These are phyloP conservation scores for Acidomyces sp. DNA, from an alignment of 495 filamentous ascomycete genomes.

Conservation along the genomic window DNA sequence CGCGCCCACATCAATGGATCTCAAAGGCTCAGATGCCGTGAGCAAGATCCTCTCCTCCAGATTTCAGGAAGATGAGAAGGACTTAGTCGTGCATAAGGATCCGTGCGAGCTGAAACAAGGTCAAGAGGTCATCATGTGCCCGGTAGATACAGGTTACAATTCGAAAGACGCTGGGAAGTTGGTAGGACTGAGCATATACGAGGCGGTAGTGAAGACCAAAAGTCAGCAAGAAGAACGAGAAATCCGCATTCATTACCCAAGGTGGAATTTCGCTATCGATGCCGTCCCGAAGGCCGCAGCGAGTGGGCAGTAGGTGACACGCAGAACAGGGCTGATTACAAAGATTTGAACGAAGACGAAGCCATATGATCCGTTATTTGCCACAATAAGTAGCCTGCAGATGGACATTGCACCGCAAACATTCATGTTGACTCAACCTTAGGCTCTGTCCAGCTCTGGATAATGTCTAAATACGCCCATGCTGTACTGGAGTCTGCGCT, in stretches of 20 bases:
- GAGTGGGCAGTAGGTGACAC: no score
- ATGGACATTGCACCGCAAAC: no score
- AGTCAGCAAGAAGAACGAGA: conserved; percentile 29
- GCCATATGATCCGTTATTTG: no score
- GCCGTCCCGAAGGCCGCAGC: no score
- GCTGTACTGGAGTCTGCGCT: conserved; percentile 40
- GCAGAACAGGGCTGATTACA: no score
- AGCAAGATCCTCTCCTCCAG: conserved; percentile 27
- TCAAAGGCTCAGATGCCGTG: conserved; percentile 41
- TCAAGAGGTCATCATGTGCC: conserved; percentile 38
- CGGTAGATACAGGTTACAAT: conserved; percentile 41
- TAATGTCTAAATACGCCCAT: conserved; percentile 50
- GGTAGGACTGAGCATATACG: conserved; percentile 32
- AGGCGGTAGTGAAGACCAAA: conserved; percentile 39
- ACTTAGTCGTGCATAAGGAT: conserved; percentile 32
- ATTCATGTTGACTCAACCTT: no score
- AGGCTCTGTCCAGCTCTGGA: conserved; percentile 43
- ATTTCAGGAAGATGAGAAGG: conserved; percentile 28
- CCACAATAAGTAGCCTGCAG: no score
- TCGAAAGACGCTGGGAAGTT: conserved; percentile 41
- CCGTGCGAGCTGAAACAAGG: conserved; percentile 35
- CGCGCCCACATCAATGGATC: conserved; percentile 23
- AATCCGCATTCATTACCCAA: conserved; percentile 42
- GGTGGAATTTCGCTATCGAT: conserved; percentile 23
- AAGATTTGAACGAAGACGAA: no score